phyloP scores from a whole-genome alignment of 768 basidiomycete genomes.

The Mycena polygramma region DNA sequence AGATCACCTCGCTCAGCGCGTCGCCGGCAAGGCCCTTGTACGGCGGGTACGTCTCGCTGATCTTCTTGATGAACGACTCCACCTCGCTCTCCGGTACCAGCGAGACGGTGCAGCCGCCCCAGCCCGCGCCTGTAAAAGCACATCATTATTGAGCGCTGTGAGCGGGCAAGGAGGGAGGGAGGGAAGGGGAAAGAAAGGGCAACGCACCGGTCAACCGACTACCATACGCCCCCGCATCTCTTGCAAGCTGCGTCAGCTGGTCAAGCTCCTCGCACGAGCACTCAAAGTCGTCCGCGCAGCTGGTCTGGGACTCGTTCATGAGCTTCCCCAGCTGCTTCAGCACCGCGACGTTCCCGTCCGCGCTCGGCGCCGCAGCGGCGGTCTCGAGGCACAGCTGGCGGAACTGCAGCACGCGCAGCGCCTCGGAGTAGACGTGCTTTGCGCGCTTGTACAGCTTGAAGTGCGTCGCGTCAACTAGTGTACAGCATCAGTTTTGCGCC shows the following conservation, averaged over 20 bases:
- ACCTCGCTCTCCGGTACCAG: conserved; percentile 78
- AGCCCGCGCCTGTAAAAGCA: conserved; percentile 75
- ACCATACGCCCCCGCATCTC: conserved; percentile 81
- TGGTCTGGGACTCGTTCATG: conserved; percentile 85
- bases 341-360: conserved; percentile 42
- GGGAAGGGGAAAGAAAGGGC: not conserved
- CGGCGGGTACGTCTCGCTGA: conserved; percentile 73
- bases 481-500: too few relatives aligned
- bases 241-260: conserved; percentile 72
- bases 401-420: conserved; percentile 84
- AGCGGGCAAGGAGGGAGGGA: too few relatives aligned
- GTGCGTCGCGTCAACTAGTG: conserved; percentile 79
- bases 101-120: conserved; percentile 93
- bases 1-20: conserved; percentile 74
- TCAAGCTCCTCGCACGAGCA: conserved; percentile 88
- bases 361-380: conserved; percentile 51
- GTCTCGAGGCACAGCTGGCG: conserved; percentile 71
- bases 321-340: conserved; percentile 71
- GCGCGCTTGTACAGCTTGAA: conserved; percentile 89
- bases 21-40: conserved; percentile 73
- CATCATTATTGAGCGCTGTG: not conserved
- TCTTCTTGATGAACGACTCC: conserved; percentile 69
- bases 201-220: conserved; percentile 83
- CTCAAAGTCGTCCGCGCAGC: conserved; percentile 77
- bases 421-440: conserved; percentile 86